Evolutionary conservation across 129 eudicot genomes (phyloP), one percentile per base, ranked within the genome.

Genomic region (Escallonia herrerae): DNA sequence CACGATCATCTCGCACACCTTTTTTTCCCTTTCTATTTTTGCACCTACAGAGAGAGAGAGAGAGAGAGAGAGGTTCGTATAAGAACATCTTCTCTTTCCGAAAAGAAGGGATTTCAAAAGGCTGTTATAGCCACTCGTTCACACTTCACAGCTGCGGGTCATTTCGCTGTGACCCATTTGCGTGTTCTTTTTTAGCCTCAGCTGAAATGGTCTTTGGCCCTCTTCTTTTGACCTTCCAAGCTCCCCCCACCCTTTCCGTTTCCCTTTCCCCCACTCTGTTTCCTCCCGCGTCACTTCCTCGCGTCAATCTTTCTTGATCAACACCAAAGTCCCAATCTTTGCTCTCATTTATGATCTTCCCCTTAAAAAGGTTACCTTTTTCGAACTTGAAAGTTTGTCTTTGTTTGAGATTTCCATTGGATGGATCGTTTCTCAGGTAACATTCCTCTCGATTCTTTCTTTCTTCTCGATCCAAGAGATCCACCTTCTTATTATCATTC

Each of bases 1-100:
- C 57, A 39, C 77, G 66, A 67, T 76, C 70, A 63, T 66, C 51
- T 13, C 71, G 8, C 62, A 22, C 33, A 22, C 46, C 42, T 15
- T 65, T 45, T 43, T n/a, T 49, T 6, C 56, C 11, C 70, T 39
- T 60, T 54, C 63, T 45, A 58, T 56, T 33, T 56, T 38, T 22
- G 33, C 33, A 22, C 33, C 33, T 1, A 22, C 33, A 22, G 33
- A 22, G 33, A n/a, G n/a, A n/a, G n/a, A n/a, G n/a, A n/a, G n/a
- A n/a, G n/a, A n/a, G n/a, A n/a, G n/a, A n/a, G n/a, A n/a, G n/a
- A n/a, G n/a, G 33, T 22, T 22, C 33, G 33, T 22, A 22, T 22
- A 22, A 22, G 33, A 22, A 22, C 33, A 22, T 22, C 33, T 22
- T 22, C 33, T 22, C 33, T 22, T 22, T 22, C 33, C 1, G 33